Percentiles rank a stretch among this genome's conserved stretches.
phyloP scores from a whole-genome alignment of 2,329 filamentous ascomycete genomes.

The Arthroderma uncinatum region DNA sequence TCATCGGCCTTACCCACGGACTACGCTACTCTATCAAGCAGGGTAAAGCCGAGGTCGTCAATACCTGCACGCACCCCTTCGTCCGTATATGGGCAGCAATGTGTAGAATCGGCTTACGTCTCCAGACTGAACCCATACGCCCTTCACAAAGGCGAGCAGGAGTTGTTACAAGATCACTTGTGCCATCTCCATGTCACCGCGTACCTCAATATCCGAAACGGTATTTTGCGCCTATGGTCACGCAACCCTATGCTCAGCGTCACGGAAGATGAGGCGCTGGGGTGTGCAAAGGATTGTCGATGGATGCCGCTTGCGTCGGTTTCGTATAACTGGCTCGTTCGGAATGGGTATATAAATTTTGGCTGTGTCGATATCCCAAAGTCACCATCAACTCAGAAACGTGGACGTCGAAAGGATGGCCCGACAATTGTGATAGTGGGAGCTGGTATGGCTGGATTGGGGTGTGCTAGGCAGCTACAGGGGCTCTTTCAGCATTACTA shows the following conservation, averaged over 20 bases:
- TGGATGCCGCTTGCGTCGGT: conserved; percentile 85
- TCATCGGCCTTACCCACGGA: conserved; percentile 6
- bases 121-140: conserved; percentile 83
- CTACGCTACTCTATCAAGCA: conserved; percentile 23
- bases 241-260: conserved; percentile 75
- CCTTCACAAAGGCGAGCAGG: conserved; percentile 74
- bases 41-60: conserved; percentile 65
- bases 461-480: conserved; percentile 83
- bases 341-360: conserved; percentile 91
- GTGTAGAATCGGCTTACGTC: conserved; percentile 76
- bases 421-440: conserved; percentile 79
- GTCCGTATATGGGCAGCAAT: conserved; percentile 79
- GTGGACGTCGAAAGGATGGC: conserved; percentile 39
- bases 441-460: conserved; percentile 85
- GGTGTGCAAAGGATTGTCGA: conserved; percentile 73
- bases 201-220: conserved; percentile 92
- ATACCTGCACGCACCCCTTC: conserved; percentile 65
- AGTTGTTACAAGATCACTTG: conserved; percentile 66
- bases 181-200: conserved; percentile 83
- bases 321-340: conserved; percentile 84
- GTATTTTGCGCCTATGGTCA: conserved; percentile 81
- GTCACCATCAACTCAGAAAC: conserved; percentile 27
- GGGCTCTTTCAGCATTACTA: conserved; percentile 73
- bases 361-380: conserved; percentile 69
- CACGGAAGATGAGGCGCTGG: conserved; percentile 72